Evolutionary conservation across 768 basidiomycete genomes (phyloP), one percentile per base, ranked within the genome.

Genomic region (Pulveroboletus sp.): DNA sequence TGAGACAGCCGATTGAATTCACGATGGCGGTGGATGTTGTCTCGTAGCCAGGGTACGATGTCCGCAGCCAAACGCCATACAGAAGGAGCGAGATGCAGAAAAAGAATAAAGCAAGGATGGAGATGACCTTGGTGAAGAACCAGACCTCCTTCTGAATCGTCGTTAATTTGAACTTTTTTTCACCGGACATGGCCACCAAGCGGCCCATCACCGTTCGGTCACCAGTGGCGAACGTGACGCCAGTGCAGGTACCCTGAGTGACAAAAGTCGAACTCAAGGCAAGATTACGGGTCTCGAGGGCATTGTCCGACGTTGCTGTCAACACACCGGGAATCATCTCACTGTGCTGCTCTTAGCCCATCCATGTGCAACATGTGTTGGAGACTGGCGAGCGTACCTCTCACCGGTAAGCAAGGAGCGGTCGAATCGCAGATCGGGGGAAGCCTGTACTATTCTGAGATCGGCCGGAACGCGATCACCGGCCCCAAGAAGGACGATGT

Each of bases 391-490:
- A 24, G 56, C 56, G 8, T 3, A 73, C 70, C 71, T 72, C 57
- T 76, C 76, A 8, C 75, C 77, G 4, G 81, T 82, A 33, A 82
- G 70, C 30, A 81, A 71, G 1, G 79, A 72, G 9, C 79, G 71
- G 49, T 82, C 80, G 40, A 81, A 71, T 27, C 72, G 71, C 49
- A 81, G 64, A 53, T 81, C 81, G 6, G 73, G 71, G 1, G 78
- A 76, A 51, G 73, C 73, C 11, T 76, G 62, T 35, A 81, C 72
- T 8, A 84, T 69, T 21, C 82, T 74, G 27, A 82, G 66, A 56
- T 84, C 83, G 0, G 82, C 80, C 6, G 81, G 81, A 6, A 82
- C 71, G 9, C 81, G 73, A 54, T 82, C 78, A 15, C 80, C 80
- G 2, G 79, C 74, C 27, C 69, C 60, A 57, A 82, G 78, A 3